These are phyloP conservation scores for Friedmanniomyces endolithicus DNA, from an alignment of 495 filamentous ascomycete genomes.

Conservation along the genomic window DNA sequence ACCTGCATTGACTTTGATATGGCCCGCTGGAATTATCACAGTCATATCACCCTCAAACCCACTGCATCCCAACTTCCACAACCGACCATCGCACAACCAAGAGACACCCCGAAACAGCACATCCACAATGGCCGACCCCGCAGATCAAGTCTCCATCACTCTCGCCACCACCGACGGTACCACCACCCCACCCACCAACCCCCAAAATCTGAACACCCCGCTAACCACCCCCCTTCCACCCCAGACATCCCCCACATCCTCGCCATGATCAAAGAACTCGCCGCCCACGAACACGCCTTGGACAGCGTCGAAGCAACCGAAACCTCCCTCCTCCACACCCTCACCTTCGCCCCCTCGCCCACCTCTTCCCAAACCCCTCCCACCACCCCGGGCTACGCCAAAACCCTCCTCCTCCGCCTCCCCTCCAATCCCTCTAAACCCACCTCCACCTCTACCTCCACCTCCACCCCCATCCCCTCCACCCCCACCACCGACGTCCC, in stretches of 20 bases:
- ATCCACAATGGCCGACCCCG: slow-evolving; percentile 3
- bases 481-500: slow-evolving; percentile 22
- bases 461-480: slow-evolving; percentile 26
- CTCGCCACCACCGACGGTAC: slow-evolving; percentile 4
- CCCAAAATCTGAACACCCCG: neutral
- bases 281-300: slow-evolving; percentile 69
- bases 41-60: too few relatives aligned
- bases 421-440: too few relatives aligned
- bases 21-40: too few relatives aligned
- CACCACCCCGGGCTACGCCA: slow-evolving; percentile 17
- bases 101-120: neutral
- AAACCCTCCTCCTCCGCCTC: slow-evolving; percentile 30
- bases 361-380: slow-evolving; percentile 17
- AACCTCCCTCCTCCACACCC: slow-evolving; percentile 55
- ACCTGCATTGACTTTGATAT: neutral
- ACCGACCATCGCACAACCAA: neutral
- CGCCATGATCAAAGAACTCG: slow-evolving; percentile 72
- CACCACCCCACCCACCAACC: neutral
- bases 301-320: slow-evolving; percentile 69
- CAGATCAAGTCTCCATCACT: neutral
- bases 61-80: too few relatives aligned
- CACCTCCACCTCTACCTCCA: too few relatives aligned
- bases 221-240: neutral
- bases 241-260: slow-evolving; percentile 78
- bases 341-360: slow-evolving; percentile 54